These are phyloP conservation scores for Pilatotrama ljubarskyi DNA, from an alignment of 768 basidiomycete species.

Conservation along the genomic window DNA sequence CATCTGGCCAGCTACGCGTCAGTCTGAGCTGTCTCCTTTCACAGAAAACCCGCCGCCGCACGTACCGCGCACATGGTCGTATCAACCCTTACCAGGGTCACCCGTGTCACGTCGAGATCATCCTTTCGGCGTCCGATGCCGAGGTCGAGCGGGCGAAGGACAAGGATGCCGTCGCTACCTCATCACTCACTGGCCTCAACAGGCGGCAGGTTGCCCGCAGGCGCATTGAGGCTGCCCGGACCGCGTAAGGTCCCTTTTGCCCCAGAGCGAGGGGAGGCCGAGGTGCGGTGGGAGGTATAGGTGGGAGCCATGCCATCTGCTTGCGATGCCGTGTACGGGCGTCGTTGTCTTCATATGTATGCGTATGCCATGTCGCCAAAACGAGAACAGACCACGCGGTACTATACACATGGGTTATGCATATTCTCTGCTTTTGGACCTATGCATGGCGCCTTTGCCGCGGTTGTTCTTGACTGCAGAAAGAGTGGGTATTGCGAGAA, in stretches of 20 bases:
- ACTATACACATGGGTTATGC: constrained; percentile 24
- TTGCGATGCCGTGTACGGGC: constrained; percentile 19
- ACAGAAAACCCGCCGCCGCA: constrained; percentile 97
- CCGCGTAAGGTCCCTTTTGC: constrained; percentile 4
- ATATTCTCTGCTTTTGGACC: constrained; percentile 9
- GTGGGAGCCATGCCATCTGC: constrained; percentile 20
- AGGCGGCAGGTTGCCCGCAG: constrained; percentile 84
- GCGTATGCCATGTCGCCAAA: constrained; percentile 32
- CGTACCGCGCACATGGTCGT: constrained; percentile 96
- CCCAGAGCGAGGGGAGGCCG: background rate
- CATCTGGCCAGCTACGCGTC: too few relatives aligned
- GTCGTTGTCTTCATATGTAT: constrained; percentile 31
- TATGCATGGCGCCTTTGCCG: too few relatives aligned
- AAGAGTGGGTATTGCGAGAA: background rate
- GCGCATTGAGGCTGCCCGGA: constrained; percentile 82
- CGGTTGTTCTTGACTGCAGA: too few relatives aligned
- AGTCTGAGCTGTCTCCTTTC: background rate
- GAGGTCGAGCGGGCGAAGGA: constrained; percentile 94
- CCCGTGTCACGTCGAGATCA: constrained; percentile 95
- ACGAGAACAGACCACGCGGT: constrained; percentile 22
- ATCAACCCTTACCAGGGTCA: constrained; percentile 99
- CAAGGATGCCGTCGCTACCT: constrained; percentile 53
- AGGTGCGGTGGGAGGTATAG: constrained; percentile 18
- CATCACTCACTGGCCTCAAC: constrained; percentile 69
- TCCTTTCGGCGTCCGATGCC: constrained; percentile 74